phyloP scores from a whole-genome alignment of 163 green algal species.

The Chlorella variabilis region DNA sequence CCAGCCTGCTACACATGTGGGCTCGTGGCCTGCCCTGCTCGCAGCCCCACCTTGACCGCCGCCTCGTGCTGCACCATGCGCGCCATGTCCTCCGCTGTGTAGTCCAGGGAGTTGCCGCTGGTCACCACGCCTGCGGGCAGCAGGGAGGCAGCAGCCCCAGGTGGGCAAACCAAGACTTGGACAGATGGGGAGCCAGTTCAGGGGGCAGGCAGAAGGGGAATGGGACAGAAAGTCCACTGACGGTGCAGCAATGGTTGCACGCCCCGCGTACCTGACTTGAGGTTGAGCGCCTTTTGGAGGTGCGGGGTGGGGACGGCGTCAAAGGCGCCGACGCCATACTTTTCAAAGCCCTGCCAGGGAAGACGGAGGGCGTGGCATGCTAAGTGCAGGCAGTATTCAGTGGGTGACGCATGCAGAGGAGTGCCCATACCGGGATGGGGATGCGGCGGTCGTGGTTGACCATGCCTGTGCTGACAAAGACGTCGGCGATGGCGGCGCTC shows the following conservation, averaged over 20 bases:
- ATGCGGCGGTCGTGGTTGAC: conserved; percentile 97
- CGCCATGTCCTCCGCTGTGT: conserved; percentile 79
- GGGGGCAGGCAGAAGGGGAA: no score
- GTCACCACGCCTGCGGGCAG: conserved; percentile 75
- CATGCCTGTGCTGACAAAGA: conserved; percentile 85
- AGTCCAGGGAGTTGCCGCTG: conserved; percentile 93
- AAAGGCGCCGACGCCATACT: conserved; percentile 79
- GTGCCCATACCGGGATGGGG: conserved; percentile 74
- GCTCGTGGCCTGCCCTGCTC: no score
- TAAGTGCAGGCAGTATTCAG: no score
- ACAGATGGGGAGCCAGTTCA: not conserved
- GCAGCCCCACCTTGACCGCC: conserved; percentile 82
- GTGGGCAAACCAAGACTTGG: no score
- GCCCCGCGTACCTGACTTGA: conserved; percentile 46
- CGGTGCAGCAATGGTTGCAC: not conserved
- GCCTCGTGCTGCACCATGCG: conserved; percentile 79
- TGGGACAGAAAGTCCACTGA: not conserved
- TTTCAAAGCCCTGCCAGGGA: conserved; percentile 74
- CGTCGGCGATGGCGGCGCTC: conserved; percentile 90
- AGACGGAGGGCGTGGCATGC: no score
- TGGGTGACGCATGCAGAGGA: not conserved
- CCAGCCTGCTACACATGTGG: no score
- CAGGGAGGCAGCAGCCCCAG: not conserved
- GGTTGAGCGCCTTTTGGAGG: conserved; percentile 61
- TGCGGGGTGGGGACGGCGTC: conserved; percentile 62